A percentile compares a stretch with the other conserved stretches of the same genome.
These are phyloP conservation scores for Stachybotrys echinatus DNA, from an alignment of 2,329 filamentous ascomycete genomes.

Conservation along the genomic window DNA sequence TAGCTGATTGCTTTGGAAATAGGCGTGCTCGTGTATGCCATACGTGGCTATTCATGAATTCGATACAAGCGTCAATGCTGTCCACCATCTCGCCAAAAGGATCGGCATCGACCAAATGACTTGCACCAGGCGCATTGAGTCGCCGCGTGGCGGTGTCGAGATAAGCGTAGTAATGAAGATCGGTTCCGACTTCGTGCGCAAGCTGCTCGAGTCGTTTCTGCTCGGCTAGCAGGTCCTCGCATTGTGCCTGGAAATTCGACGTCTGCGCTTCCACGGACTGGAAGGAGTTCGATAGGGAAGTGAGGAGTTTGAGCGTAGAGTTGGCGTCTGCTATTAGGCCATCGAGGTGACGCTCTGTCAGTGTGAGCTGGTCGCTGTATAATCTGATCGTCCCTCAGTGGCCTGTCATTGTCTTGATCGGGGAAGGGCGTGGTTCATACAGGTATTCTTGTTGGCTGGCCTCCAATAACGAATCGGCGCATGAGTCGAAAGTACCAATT, in stretches of 20 bases:
- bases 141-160: constrained; percentile 85
- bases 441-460: constrained; percentile 82
- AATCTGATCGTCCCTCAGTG: constrained; percentile 41
- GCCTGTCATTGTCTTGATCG: constrained; percentile 7
- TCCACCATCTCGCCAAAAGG: constrained; percentile 84
- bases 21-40: constrained; percentile 20
- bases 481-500: constrained; percentile 19
- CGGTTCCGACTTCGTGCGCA: constrained; percentile 79
- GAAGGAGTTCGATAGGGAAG: constrained; percentile 79
- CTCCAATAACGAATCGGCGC: constrained; percentile 66
- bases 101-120: constrained; percentile 75
- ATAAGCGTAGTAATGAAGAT: constrained; percentile 92
- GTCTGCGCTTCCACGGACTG: constrained; percentile 84
- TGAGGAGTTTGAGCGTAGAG: constrained; percentile 68
- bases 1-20: too few species aligned
- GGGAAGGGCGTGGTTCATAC: constrained; percentile 38
- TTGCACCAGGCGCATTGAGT: constrained; percentile 86
- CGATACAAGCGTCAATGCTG: constrained; percentile 84
- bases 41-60: constrained; percentile 86
- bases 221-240: constrained; percentile 78
- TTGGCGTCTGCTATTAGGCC: constrained; percentile 73
- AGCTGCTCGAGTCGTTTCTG: constrained; percentile 74
- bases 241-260: constrained; percentile 86
- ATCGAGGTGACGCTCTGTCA: constrained; percentile 79
- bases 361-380: constrained; percentile 74